These are phyloP conservation scores for Mortierella sp. DNA, from an alignment of 371 early-diverging fungal genomes.

Conservation along the genomic window DNA sequence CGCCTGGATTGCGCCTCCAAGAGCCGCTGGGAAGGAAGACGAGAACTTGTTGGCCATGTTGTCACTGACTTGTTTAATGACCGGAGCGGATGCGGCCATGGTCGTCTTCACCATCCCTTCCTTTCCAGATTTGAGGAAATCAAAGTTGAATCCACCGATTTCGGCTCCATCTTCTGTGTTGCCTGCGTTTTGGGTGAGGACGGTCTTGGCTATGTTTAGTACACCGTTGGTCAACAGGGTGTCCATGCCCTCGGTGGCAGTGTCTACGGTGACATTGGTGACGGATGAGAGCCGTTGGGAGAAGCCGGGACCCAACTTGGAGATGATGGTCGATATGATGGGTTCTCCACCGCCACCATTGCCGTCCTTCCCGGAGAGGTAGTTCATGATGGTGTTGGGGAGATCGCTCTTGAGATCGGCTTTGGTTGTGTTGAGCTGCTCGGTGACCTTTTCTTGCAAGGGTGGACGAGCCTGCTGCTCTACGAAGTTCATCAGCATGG, in stretches of 20 bases:
- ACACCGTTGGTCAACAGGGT: slow-evolving; percentile 45
- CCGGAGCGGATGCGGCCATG: slow-evolving; percentile 36
- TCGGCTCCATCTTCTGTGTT: slow-evolving; percentile 7
- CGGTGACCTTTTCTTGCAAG: slow-evolving; percentile 40
- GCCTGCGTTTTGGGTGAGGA: slow-evolving; percentile 16
- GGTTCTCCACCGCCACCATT: slow-evolving; percentile 18
- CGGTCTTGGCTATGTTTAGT: slow-evolving; percentile 44
- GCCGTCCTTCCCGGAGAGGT: slow-evolving; percentile 21
- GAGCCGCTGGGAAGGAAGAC: slow-evolving; percentile 29
- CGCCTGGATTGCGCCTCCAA: slow-evolving; percentile 38
- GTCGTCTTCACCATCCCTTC: slow-evolving; percentile 45
- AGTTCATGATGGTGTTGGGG: slow-evolving; percentile 32
- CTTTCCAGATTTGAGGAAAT: slow-evolving; percentile 34
- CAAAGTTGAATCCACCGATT: slow-evolving; percentile 42
- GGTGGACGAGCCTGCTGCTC: slow-evolving; percentile 50
- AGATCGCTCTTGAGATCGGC: slow-evolving; percentile 39
- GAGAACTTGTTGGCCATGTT: slow-evolving; percentile 43
- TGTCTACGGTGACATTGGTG: slow-evolving; percentile 38
- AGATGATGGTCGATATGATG: slow-evolving; percentile 23
- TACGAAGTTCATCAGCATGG: slow-evolving; percentile 31
- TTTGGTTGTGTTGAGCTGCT: slow-evolving; percentile 35
- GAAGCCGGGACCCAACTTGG: slow-evolving; percentile 26
- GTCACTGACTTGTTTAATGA: slow-evolving; percentile 51
- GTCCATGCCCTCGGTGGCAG: slow-evolving; percentile 53
- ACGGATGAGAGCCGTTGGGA: slow-evolving; percentile 15